phyloP scores from a whole-genome alignment of 2,329 filamentous ascomycete species.

The Fusarium sp. region DNA sequence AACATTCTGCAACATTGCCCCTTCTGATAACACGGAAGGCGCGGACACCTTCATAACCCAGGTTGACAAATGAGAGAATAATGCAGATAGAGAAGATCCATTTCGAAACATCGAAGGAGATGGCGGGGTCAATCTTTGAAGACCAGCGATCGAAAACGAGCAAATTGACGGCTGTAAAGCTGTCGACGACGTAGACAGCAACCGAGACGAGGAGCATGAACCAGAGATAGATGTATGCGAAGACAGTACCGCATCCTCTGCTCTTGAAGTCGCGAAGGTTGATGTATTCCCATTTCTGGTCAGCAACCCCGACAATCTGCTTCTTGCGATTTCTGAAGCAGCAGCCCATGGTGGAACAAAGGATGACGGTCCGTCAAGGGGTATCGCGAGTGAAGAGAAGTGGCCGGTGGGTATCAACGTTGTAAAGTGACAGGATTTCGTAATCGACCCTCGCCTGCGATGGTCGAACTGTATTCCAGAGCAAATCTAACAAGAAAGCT shows the following conservation, averaged over 20 bases:
- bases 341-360: constrained; percentile 67
- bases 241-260: constrained; percentile 76
- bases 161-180: constrained; percentile 91
- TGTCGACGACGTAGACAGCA: constrained; percentile 89
- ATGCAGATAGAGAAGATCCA: constrained; percentile 97
- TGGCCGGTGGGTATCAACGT: constrained; percentile 27
- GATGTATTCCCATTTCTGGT: constrained; percentile 96
- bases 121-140: constrained; percentile 80
- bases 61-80: constrained; percentile 86
- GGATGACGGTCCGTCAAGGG: constrained; percentile 15
- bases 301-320: constrained; percentile 73
- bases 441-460: constrained; percentile 63
- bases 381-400: constrained; percentile 23
- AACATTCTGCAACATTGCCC: constrained; percentile 89
- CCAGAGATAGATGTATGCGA: constrained; percentile 89
- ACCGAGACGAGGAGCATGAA: constrained; percentile 81
- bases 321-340: constrained; percentile 72
- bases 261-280: constrained; percentile 82
- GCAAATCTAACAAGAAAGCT: constrained; percentile 19
- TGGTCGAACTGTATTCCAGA: constrained; percentile 53
- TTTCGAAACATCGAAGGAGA: constrained; percentile 82
- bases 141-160: constrained; percentile 91
- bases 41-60: constrained; percentile 81
- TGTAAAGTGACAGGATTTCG: constrained; percentile 39
- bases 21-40: constrained; percentile 84